A percentile compares a stretch with the other conserved stretches of the same genome.
These are phyloP conservation scores for Apiospora kogelbergensis DNA, from an alignment of 2,329 filamentous ascomycete species.

Conservation along the genomic window DNA sequence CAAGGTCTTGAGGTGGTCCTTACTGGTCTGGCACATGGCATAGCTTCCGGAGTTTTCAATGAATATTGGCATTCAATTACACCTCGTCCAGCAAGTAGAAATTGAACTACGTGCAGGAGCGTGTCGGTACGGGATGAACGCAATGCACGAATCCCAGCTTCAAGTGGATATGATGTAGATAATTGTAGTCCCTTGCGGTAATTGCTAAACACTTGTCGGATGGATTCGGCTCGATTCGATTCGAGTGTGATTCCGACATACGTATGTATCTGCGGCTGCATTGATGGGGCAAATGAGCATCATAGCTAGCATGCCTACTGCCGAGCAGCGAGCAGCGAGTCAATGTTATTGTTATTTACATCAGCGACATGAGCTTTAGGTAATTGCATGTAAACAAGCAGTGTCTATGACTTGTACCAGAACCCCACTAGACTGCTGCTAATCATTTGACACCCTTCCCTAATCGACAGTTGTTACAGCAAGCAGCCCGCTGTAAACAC, in stretches of 20 bases:
- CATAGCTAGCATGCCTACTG: neutral
- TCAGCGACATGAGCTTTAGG: neutral
- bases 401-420: neutral
- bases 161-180: neutral
- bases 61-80: neutral
- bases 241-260: neutral
- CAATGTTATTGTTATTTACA: conserved; percentile 2
- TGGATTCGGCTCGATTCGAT: neutral
- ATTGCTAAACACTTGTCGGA: neutral
- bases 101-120: no score
- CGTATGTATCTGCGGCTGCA: neutral
- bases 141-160: neutral
- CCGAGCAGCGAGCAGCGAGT: neutral
- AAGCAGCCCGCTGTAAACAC: neutral
- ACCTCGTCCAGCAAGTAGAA: neutral
- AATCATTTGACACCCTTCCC: neutral
- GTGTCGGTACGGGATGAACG: neutral
- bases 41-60: conserved; percentile 6
- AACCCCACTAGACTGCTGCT: neutral
- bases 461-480: conserved; percentile 1
- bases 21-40: conserved; percentile 2
- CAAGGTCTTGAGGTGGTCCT: neutral
- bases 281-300: neutral
- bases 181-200: neutral
- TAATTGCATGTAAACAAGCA: neutral